A percentile compares a stretch with the other conserved stretches of the same genome.
Evolutionary conservation across 768 basidiomycete species (phyloP).

Genomic region (Collybia nuda): DNA sequence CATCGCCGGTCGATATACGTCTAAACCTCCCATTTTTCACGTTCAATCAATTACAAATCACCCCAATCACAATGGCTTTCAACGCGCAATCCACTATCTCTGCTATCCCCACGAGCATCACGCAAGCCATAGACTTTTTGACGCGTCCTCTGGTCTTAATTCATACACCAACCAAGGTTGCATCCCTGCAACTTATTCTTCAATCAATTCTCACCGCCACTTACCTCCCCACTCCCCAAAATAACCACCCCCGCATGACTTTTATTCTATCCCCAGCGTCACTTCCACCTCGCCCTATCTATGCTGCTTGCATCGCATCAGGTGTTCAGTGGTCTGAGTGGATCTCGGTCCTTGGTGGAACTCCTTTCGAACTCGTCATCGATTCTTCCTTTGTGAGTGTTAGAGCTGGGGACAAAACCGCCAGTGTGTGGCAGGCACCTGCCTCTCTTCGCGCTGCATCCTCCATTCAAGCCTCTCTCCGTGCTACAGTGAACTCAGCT

Average conservation of each 20-base stretch:
- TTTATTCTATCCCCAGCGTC: constrained; percentile 24
- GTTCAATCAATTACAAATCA: background rate
- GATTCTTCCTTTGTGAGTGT: constrained; percentile 24
- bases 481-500: constrained; percentile 17
- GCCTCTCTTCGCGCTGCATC: constrained; percentile 10
- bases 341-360: constrained; percentile 32
- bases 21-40: background rate
- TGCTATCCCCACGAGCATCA: background rate
- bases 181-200: constrained; percentile 27
- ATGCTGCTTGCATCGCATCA: constrained; percentile 31
- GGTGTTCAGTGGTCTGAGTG: constrained; percentile 34
- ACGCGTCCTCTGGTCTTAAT: constrained; percentile 32
- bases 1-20: constrained; percentile 1
- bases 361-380: constrained; percentile 34
- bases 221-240: constrained; percentile 11
- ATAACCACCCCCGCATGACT: constrained; percentile 11
- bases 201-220: constrained; percentile 26
- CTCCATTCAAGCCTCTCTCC: constrained; percentile 14
- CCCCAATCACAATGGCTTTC: constrained; percentile 1
- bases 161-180: constrained; percentile 20
- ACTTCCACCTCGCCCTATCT: constrained; percentile 36
- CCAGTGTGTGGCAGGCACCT: constrained; percentile 27
- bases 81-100: background rate
- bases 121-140: constrained; percentile 30
- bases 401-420: constrained; percentile 23